These are phyloP conservation scores for Lophiostoma macrostomum DNA, from an alignment of 495 filamentous ascomycete species.

Conservation along the genomic window DNA sequence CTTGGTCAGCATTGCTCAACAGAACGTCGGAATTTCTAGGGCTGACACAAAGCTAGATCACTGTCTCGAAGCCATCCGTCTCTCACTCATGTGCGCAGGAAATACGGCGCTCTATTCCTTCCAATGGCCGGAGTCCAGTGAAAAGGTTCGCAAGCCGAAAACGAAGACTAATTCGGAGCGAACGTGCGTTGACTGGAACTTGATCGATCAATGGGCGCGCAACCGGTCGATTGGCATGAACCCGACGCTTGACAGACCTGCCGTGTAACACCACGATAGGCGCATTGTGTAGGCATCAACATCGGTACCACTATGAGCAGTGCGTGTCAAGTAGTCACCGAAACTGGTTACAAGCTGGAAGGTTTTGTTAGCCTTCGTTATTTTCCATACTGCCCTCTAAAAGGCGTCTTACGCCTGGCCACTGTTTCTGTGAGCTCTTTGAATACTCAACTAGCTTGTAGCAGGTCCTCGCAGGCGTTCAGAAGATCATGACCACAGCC, in stretches of 20 bases:
- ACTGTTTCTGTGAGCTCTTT: too few species aligned
- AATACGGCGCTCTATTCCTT: constrained; percentile 10
- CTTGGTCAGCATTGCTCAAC: neutral
- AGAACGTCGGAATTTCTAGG: neutral
- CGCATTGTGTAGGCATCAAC: too few species aligned
- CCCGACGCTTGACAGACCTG: constrained; percentile 2
- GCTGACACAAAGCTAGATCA: constrained; percentile 1
- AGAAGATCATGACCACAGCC: too few species aligned
- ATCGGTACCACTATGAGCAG: too few species aligned
- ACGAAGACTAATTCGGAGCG: constrained; percentile 9
- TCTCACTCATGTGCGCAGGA: constrained; percentile 9
- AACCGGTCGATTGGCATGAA: constrained; percentile 7
- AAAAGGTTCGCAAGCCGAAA: constrained; percentile 7
- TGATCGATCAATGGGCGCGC: constrained; percentile 5
- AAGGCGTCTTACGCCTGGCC: too few species aligned
- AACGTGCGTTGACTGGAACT: constrained; percentile 8
- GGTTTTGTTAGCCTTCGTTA: too few species aligned
- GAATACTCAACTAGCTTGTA: too few species aligned
- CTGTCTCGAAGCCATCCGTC: constrained; percentile 10
- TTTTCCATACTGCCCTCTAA: too few species aligned
- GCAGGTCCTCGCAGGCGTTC: too few species aligned
- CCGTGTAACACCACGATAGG: too few species aligned
- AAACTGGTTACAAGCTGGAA: too few species aligned
- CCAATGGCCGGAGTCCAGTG: constrained; percentile 2
- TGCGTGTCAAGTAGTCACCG: too few species aligned